Percentiles rank a stretch among this genome's conserved stretches.
phyloP scores from a whole-genome alignment of 257 asterid species.

The Anisodus acutangulus region DNA sequence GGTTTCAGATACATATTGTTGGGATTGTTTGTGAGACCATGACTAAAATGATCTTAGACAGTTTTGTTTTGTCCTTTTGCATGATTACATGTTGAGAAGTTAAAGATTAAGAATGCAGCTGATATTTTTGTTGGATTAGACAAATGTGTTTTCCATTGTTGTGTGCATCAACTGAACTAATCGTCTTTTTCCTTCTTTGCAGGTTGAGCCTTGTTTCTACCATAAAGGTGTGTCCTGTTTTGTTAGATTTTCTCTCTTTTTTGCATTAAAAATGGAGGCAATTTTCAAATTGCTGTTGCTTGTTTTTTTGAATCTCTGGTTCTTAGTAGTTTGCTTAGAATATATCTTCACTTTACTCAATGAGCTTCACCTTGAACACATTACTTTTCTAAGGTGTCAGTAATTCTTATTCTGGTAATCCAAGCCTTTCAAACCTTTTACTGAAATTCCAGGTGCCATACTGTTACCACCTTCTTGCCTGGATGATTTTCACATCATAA shows the following conservation, averaged over 20 bases:
- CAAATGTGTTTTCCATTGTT: background rate
- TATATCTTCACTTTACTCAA: slow-evolving; percentile 6
- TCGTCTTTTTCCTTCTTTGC: slow-evolving; percentile 34
- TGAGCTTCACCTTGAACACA: background rate
- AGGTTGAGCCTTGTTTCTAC: slow-evolving; percentile 94
- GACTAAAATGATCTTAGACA: background rate
- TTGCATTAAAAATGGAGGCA: background rate
- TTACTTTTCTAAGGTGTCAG: background rate
- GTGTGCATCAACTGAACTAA: background rate
- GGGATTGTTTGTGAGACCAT: background rate
- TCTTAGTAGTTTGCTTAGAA: background rate
- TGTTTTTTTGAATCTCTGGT: background rate
- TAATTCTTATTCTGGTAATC: slow-evolving; percentile 1
- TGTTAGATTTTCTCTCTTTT: background rate
- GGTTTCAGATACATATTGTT: background rate
- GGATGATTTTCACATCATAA: background rate
- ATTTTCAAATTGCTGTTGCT: background rate
- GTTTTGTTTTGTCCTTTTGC: background rate
- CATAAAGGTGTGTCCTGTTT: slow-evolving; percentile 61
- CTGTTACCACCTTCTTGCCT: background rate
- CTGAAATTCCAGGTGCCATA: background rate
- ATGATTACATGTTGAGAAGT: background rate
- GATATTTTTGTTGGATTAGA: background rate
- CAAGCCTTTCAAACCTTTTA: background rate
- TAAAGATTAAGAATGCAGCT: background rate